Evolutionary conservation across 441 rosid species (phyloP).

Genomic region (Lepidium campestre): DNA sequence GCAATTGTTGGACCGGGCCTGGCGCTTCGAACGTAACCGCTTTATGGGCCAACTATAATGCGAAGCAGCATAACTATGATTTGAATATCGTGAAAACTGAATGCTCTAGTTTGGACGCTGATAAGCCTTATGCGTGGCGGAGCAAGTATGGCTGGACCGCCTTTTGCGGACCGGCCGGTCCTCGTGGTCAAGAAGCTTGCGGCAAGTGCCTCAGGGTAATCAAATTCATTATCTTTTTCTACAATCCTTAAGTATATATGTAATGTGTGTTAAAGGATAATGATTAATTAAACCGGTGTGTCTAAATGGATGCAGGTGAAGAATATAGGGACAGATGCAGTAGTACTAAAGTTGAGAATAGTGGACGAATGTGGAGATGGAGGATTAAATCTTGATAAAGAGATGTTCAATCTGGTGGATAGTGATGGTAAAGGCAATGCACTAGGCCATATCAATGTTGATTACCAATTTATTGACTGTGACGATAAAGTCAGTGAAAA

Average conservation of each 20-base stretch:
- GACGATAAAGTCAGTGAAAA: slow-evolving; percentile 21
- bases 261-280: neutral
- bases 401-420: slow-evolving; percentile 39
- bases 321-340: slow-evolving; percentile 40
- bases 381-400: slow-evolving; percentile 54
- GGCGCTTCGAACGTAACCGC: slow-evolving; percentile 41
- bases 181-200: slow-evolving; percentile 46
- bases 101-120: slow-evolving; percentile 52
- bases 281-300: neutral
- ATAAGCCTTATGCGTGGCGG: slow-evolving; percentile 44
- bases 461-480: slow-evolving; percentile 49
- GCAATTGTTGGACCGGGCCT: slow-evolving; percentile 26
- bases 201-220: slow-evolving; percentile 52
- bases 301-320: slow-evolving; percentile 31
- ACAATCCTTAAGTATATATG: too few species aligned
- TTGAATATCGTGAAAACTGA: slow-evolving; percentile 33
- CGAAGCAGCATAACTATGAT: slow-evolving; percentile 40
- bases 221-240: too few species aligned
- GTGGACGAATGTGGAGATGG: slow-evolving; percentile 66
- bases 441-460: slow-evolving; percentile 52
- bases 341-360: slow-evolving; percentile 37
- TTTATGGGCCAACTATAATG: slow-evolving; percentile 43
- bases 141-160: slow-evolving; percentile 55
- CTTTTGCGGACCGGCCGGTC: slow-evolving; percentile 44
- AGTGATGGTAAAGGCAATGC: slow-evolving; percentile 41